Conservation (phyloP, 202 grass and related monocot species). For the Setaria viridis region DNA sequence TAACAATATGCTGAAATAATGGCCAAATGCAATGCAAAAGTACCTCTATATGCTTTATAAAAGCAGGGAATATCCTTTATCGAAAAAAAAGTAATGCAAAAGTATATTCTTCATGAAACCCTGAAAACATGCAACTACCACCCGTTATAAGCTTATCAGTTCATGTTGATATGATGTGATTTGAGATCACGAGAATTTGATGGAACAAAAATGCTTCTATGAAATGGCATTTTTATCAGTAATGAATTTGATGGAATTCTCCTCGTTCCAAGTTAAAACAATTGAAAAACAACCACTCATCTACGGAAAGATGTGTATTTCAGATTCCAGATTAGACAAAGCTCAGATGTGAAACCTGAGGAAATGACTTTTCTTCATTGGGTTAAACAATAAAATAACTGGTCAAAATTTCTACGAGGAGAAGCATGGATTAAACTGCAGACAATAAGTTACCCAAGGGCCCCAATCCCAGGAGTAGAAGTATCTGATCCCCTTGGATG, state of each 20-base stretch:
- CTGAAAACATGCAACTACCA: not conserved
- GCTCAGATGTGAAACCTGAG: not conserved
- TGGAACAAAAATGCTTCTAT: not conserved
- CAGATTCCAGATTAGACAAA: constrained; percentile 15
- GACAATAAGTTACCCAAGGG: constrained; percentile 61
- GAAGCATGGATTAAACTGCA: constrained; percentile 44
- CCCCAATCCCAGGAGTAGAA: constrained; percentile 58
- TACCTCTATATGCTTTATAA: too few species aligned
- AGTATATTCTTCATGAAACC: constrained; percentile 18
- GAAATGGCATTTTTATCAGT: not conserved
- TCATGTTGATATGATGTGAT: not conserved
- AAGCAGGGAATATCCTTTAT: too few species aligned
- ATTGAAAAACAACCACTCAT: constrained; percentile 9
- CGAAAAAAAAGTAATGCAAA: not conserved
- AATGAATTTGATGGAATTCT: constrained; percentile 4
- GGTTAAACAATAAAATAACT: constrained; percentile 23
- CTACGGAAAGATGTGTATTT: not conserved
- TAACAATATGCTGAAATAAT: constrained; percentile 31
- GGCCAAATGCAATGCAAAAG: not conserved
- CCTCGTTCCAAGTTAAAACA: not conserved
- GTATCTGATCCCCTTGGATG: constrained; percentile 71
- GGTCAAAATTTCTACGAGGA: constrained; percentile 40
- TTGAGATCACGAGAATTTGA: constrained; percentile 1
- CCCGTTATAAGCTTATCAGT: not conserved
- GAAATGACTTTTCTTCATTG: constrained; percentile 2